A percentile compares a stretch with the other conserved stretches of the same genome.
Conservation (phyloP, 805 yeast species). For the Barnettozyma pratensis region DNA sequence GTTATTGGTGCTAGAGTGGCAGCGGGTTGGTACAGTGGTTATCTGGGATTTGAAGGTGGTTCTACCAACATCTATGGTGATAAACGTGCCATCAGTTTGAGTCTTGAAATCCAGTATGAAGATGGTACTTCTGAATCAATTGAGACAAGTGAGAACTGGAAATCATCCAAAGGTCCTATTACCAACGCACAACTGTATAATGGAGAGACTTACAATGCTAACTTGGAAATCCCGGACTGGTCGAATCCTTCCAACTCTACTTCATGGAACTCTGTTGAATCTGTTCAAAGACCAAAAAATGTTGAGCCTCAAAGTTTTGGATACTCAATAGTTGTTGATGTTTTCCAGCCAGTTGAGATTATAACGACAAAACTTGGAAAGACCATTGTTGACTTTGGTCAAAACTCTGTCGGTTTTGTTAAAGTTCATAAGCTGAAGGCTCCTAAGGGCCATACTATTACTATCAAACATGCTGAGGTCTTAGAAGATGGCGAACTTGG, state of each 20-base stretch:
- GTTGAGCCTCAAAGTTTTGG: conserved; percentile 14
- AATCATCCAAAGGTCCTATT: conserved; percentile 11
- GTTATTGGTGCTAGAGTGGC: conserved; percentile 17
- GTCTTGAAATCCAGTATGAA: conserved; percentile 6
- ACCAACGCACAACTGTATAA: conserved; percentile 13
- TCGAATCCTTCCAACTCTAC: conserved; percentile 4
- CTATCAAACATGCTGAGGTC: conserved; percentile 15
- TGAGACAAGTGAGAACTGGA: conserved; percentile 12
- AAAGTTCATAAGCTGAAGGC: conserved; percentile 11
- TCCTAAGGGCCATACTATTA: conserved; percentile 8
- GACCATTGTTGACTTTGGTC: conserved; percentile 12
- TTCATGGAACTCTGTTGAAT: conserved; percentile 7
- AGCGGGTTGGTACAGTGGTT: conserved; percentile 17
- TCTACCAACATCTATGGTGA: conserved; percentile 12
- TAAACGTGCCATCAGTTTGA: conserved; percentile 10
- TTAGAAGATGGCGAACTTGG: conserved; percentile 15
- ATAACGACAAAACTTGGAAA: conserved; percentile 12
- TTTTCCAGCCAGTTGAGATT: conserved; percentile 7
- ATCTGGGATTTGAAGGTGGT: conserved; percentile 16
- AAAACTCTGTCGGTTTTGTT: conserved; percentile 17
- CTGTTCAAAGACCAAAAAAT: conserved; percentile 7
- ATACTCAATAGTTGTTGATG: conserved; percentile 8
- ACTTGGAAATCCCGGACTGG: conserved; percentile 11
- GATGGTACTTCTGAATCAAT: conserved; percentile 11
- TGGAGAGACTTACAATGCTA: conserved; percentile 15